phyloP scores from a whole-genome alignment of 345 rosid species.

The Pistacia integerrima region DNA sequence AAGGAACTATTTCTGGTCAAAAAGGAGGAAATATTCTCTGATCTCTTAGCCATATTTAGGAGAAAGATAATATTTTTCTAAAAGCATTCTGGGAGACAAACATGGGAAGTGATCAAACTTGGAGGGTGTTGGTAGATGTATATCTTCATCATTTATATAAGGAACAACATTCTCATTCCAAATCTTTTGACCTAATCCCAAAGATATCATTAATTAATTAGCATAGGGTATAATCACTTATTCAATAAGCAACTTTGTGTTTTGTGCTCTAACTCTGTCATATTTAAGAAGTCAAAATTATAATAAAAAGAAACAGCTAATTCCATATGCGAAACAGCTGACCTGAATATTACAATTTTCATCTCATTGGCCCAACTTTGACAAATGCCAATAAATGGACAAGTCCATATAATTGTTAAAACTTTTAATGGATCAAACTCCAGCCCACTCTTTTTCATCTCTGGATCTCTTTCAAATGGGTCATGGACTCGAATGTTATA shows the following conservation, averaged over 20 bases:
- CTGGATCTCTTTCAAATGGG: no score
- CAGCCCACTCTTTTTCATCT: neutral
- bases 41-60: constrained; percentile 20
- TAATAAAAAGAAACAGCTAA: neutral
- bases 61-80: constrained; percentile 8
- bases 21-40: constrained; percentile 18
- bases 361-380: neutral
- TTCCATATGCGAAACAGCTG: no score
- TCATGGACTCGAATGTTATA: no score
- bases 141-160: neutral
- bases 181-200: constrained; percentile 21
- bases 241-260: neutral
- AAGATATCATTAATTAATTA: constrained; percentile 19
- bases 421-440: neutral
- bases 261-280: neutral
- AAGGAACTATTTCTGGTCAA: constrained; percentile 22
- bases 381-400: neutral
- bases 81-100: constrained; percentile 22
- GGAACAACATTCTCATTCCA: constrained; percentile 11
- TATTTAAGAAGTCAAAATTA: neutral
- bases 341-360: neutral
- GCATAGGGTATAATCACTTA: neutral
- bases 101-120: constrained; percentile 17
- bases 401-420: neutral
- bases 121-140: constrained; percentile 12